Evolutionary conservation across 768 basidiomycete species (phyloP), one percentile per base, ranked within the genome.

Genomic region (Pleurotus tuber-regium): DNA sequence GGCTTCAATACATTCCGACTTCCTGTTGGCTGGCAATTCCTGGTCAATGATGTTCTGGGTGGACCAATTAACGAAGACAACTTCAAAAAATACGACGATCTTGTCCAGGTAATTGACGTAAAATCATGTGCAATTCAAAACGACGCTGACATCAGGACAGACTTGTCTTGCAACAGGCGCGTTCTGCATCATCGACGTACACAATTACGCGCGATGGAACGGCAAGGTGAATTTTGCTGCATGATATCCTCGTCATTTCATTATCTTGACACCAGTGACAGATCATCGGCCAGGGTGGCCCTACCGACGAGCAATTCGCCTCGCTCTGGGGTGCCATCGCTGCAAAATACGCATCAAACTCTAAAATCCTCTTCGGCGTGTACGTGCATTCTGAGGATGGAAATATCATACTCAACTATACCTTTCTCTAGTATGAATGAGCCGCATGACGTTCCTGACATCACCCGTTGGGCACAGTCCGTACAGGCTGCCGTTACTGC

Each of bases 381-480:
- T 78, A 55, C 49, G 75, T n/a, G n/a, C n/a, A n/a, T n/a, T n/a
- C n/a, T n/a, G n/a, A n/a, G n/a, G n/a, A n/a, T n/a, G n/a, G n/a
- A n/a, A n/a, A n/a, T n/a, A n/a, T 30, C 44, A 18, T 18, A 4
- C 6, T 23, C 23, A 24, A 43, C 26, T n/a, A n/a, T n/a, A n/a
- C n/a, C n/a, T n/a, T n/a, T n/a, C n/a, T n/a, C 16, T 44, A 79
- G 77, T 23, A 82, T 84, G 81, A 84, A 84, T 55, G 83, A 84
- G 55, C 82, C 83, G 4, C 82, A 85, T 55, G 79, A 84, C 59
- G 61, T 81, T 4, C 77, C 78, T 7, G 61, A 71, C 52, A 77
- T 80, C 58, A 53, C 50, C 21, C 56, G 62, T 1, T 83, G 81
- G 81, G 81, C 79, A 4, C 61, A 53, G 11, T 64, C 77, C 1